A percentile compares a stretch with the other conserved stretches of the same genome.
phyloP scores from a whole-genome alignment of 2,329 filamentous ascomycete species.

The Ramichloridium luteum region DNA sequence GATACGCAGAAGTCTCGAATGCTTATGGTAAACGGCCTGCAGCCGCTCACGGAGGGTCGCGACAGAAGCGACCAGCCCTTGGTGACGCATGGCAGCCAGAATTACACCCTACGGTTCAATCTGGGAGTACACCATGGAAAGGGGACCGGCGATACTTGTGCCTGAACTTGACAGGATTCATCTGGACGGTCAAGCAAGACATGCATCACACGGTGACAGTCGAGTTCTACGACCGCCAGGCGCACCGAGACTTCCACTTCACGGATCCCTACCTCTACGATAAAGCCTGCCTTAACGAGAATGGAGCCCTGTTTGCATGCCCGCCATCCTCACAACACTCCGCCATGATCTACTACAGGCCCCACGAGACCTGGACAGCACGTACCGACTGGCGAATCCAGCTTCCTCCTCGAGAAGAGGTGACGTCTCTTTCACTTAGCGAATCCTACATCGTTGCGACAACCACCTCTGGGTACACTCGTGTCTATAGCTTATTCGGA shows the following conservation, averaged over 20 bases:
- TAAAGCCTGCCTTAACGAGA: slow-evolving; percentile 79
- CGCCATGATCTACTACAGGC: slow-evolving; percentile 85
- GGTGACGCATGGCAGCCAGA: slow-evolving; percentile 45
- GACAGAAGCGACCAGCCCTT: slow-evolving; percentile 41
- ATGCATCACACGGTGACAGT: slow-evolving; percentile 81
- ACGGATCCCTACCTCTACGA: slow-evolving; percentile 94
- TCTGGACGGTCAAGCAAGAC: slow-evolving; percentile 96
- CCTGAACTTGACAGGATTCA: slow-evolving; percentile 83
- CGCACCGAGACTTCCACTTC: slow-evolving; percentile 90
- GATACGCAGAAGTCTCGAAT: slow-evolving; percentile 60
- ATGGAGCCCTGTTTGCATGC: slow-evolving; percentile 75
- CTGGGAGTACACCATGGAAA: slow-evolving; percentile 89
- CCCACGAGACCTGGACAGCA: slow-evolving; percentile 92
- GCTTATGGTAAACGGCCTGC: slow-evolving; percentile 48
- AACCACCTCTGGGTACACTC: slow-evolving; percentile 76
- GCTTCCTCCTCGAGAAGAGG: slow-evolving; percentile 74
- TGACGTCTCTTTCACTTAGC: slow-evolving; percentile 80
- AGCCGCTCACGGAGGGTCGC: slow-evolving; percentile 26
- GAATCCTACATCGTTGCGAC: slow-evolving; percentile 84
- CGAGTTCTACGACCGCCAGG: slow-evolving; percentile 92
- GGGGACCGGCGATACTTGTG: slow-evolving; percentile 89
- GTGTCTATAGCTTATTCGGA: slow-evolving; percentile 86
- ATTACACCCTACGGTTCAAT: slow-evolving; percentile 78
- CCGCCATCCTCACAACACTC: slow-evolving; percentile 53
- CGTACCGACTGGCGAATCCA: slow-evolving; percentile 81